A percentile compares a stretch with the other conserved stretches of the same genome.
These are phyloP conservation scores for Moesziomyces parantarcticus DNA, from an alignment of 1,284 basidiomycete species.

Conservation along the genomic window DNA sequence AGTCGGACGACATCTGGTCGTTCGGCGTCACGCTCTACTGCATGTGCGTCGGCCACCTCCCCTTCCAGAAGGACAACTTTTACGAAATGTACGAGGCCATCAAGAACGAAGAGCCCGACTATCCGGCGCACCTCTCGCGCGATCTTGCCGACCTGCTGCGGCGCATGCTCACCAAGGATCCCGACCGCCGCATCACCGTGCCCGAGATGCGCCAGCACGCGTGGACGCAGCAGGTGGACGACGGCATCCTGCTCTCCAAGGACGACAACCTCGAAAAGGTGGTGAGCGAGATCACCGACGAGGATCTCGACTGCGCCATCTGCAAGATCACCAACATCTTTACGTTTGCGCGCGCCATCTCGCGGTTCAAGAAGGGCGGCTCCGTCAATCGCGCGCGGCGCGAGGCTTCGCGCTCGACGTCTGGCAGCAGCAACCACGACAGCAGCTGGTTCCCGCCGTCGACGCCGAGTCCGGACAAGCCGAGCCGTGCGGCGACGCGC, in stretches of 20 bases:
- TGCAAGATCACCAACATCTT: conserved; percentile 65
- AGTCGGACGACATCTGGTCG: conserved; percentile 72
- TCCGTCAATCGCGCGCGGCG: conserved; percentile 25
- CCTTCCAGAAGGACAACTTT: conserved; percentile 71
- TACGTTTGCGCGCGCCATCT: conserved; percentile 64
- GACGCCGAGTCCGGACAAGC: conserved; percentile 8
- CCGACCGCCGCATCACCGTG: conserved; percentile 53
- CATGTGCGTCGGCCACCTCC: conserved; percentile 71
- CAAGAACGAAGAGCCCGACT: conserved; percentile 66
- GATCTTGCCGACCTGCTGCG: conserved; percentile 51
- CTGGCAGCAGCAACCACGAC: conserved; percentile 22
- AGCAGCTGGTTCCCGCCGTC: conserved; percentile 35
- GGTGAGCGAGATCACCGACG: conserved; percentile 63
- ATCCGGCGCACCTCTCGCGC: conserved; percentile 49
- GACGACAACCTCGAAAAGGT: conserved; percentile 55
- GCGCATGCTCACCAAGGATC: conserved; percentile 60
- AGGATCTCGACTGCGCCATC: conserved; percentile 64
- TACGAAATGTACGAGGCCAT: conserved; percentile 72
- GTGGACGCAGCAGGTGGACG: conserved; percentile 52
- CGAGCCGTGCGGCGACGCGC: conserved; percentile 6
- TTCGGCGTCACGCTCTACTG: conserved; percentile 73
- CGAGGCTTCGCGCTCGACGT: conserved; percentile 24
- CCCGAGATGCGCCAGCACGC: conserved; percentile 56
- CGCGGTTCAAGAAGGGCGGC: conserved; percentile 60
- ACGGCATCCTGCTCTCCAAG: conserved; percentile 37